Percentiles rank a stretch among this genome's conserved stretches.
Evolutionary conservation across 768 basidiomycete genomes (phyloP).

Genomic region (Termitomyces sp.): DNA sequence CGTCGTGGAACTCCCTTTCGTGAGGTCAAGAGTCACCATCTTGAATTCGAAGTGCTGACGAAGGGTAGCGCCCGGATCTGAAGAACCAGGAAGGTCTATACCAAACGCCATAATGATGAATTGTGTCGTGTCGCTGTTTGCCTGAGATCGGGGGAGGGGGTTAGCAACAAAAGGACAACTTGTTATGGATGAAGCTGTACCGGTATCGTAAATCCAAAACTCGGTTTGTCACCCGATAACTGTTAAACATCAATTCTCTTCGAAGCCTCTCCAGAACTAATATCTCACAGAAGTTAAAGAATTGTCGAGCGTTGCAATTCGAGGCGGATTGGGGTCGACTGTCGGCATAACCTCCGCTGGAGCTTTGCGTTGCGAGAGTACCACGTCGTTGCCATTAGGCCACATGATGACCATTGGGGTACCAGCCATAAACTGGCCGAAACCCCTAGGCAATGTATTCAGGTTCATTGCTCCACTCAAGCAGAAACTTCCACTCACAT

Average conservation of each 20-base stretch:
- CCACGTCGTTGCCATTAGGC: slow-evolving; percentile 62
- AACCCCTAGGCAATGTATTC: slow-evolving; percentile 43
- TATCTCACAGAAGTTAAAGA: slow-evolving; percentile 35
- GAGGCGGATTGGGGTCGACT: slow-evolving; percentile 49
- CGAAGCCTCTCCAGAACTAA: not conserved
- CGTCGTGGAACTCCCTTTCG: slow-evolving; percentile 30
- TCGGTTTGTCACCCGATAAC: slow-evolving; percentile 39
- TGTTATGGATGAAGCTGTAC: not conserved
- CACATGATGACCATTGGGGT: slow-evolving; percentile 75
- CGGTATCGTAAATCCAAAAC: slow-evolving; percentile 23
- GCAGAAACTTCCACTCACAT: slow-evolving; percentile 36
- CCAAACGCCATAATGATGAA: slow-evolving; percentile 62
- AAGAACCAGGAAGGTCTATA: slow-evolving; percentile 42
- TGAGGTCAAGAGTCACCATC: slow-evolving; percentile 42
- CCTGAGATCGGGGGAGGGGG: slow-evolving; percentile 25
- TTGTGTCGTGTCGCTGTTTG: slow-evolving; percentile 37
- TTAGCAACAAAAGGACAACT: not conserved
- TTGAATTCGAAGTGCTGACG: slow-evolving; percentile 46
- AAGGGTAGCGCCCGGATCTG: slow-evolving; percentile 42
- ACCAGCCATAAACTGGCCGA: slow-evolving; percentile 51
- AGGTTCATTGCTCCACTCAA: not conserved
- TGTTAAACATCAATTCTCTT: slow-evolving; percentile 19
- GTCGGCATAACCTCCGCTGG: slow-evolving; percentile 52
- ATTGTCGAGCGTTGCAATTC: slow-evolving; percentile 40
- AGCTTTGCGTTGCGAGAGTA: slow-evolving; percentile 64